Evolutionary conservation across 2,329 filamentous ascomycete genomes (phyloP).

Genomic region (Claviceps humidiphila): DNA sequence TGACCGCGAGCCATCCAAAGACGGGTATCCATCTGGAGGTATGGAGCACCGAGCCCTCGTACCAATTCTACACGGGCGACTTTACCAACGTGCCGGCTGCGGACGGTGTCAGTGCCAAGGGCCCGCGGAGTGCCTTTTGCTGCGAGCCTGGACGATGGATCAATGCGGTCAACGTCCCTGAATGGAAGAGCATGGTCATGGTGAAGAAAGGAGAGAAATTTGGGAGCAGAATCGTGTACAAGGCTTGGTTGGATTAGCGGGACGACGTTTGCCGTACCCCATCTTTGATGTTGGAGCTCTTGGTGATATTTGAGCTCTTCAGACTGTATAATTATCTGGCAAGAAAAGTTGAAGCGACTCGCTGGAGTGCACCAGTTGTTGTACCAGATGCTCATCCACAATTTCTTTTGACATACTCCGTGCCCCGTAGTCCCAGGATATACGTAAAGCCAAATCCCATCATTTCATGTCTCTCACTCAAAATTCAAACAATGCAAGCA

Average conservation of each 20-base stretch:
- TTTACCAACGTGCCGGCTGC: slow-evolving; percentile 64
- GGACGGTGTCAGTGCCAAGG: slow-evolving; percentile 48
- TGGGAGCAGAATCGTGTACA: slow-evolving; percentile 71
- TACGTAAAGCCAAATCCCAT: not conserved
- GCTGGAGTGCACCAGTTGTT: not conserved
- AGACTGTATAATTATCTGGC: too few relatives aligned
- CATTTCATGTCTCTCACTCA: not conserved
- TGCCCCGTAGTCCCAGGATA: not conserved
- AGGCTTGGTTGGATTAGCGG: slow-evolving; percentile 58
- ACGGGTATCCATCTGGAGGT: slow-evolving; percentile 75
- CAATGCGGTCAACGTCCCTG: slow-evolving; percentile 70
- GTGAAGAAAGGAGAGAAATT: slow-evolving; percentile 77
- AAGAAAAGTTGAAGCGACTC: not conserved
- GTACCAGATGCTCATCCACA: not conserved
- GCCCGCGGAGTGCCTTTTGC: slow-evolving; percentile 66
- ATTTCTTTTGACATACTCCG: not conserved
- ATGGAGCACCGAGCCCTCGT: slow-evolving; percentile 82
- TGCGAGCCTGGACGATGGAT: slow-evolving; percentile 87
- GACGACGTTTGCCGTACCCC: not conserved
- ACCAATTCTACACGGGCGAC: slow-evolving; percentile 92
- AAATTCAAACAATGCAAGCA: not conserved
- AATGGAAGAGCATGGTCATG: slow-evolving; percentile 66
- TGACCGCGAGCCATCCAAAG: slow-evolving; percentile 59
- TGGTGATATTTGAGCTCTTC: not conserved
- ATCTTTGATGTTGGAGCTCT: not conserved